Percentiles rank a stretch among this genome's conserved stretches.
Conservation (phyloP, 2,329 filamentous ascomycete species). For the Ophiostoma australiae region DNA sequence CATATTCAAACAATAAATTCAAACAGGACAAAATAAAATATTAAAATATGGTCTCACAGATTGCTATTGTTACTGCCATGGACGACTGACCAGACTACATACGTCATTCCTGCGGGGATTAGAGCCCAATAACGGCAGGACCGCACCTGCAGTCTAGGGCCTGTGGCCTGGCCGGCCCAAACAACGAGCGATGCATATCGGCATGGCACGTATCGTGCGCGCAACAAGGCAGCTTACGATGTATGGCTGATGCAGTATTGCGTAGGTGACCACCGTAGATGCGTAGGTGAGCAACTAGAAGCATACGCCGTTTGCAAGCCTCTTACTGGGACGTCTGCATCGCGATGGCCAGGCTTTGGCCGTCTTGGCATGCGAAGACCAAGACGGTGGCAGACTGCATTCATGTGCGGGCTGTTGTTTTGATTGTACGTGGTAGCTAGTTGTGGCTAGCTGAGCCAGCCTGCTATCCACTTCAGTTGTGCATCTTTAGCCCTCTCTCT, state of each 20-base stretch:
- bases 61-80: background rate
- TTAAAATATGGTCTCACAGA: background rate
- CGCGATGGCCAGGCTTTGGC: constrained; percentile 5
- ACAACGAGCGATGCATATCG: background rate
- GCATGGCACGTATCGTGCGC: background rate
- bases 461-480: background rate
- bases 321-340: background rate
- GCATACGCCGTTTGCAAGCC: background rate
- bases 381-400: background rate
- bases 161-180: background rate
- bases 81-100: background rate
- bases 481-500: background rate
- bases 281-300: background rate
- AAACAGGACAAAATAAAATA: background rate
- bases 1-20: background rate
- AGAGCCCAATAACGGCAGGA: background rate
- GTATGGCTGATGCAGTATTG: background rate
- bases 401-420: background rate
- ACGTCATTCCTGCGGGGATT: constrained; percentile 3
- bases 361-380: background rate
- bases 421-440: background rate
- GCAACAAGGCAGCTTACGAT: background rate
- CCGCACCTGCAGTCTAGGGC: background rate
- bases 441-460: background rate
- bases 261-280: background rate